phyloP scores from a whole-genome alignment of 768 basidiomycete species.

The Podaxis carcinomalis region DNA sequence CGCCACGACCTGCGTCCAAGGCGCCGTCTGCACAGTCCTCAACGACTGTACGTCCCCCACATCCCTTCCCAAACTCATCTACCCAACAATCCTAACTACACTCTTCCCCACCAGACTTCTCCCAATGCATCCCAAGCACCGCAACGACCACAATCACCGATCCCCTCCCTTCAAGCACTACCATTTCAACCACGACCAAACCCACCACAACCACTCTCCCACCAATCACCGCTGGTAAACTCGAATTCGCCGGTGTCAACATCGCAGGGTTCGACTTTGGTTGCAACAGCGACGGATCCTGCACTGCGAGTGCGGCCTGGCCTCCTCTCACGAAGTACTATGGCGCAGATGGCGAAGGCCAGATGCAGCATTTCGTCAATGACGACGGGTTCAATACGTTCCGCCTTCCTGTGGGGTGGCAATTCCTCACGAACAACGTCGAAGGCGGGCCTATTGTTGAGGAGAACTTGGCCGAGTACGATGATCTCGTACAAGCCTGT shows the following conservation, averaged over 20 bases:
- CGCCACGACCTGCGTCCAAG: constrained; percentile 29
- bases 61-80: neutral
- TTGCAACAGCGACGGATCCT: constrained; percentile 40
- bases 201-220: constrained; percentile 20
- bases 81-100: neutral
- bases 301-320: constrained; percentile 31
- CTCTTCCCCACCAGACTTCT: constrained; percentile 21
- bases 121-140: constrained; percentile 28
- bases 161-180: constrained; percentile 4
- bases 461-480: constrained; percentile 43
- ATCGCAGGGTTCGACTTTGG: constrained; percentile 57
- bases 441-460: constrained; percentile 36
- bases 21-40: constrained; percentile 23
- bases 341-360: constrained; percentile 43
- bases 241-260: constrained; percentile 43
- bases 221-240: constrained; percentile 24
- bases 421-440: constrained; percentile 39
- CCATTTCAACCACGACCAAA: constrained; percentile 7
- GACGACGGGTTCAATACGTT: constrained; percentile 53
- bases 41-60: constrained; percentile 24
- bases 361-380: constrained; percentile 57
- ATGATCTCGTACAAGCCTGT: constrained; percentile 46
- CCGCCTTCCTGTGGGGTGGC: constrained; percentile 61
- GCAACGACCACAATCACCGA: constrained; percentile 14
- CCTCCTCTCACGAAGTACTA: constrained; percentile 43